These are phyloP conservation scores for Acanthamoeba castellanii DNA, from an alignment of 208 protist species.

Conservation along the genomic window DNA sequence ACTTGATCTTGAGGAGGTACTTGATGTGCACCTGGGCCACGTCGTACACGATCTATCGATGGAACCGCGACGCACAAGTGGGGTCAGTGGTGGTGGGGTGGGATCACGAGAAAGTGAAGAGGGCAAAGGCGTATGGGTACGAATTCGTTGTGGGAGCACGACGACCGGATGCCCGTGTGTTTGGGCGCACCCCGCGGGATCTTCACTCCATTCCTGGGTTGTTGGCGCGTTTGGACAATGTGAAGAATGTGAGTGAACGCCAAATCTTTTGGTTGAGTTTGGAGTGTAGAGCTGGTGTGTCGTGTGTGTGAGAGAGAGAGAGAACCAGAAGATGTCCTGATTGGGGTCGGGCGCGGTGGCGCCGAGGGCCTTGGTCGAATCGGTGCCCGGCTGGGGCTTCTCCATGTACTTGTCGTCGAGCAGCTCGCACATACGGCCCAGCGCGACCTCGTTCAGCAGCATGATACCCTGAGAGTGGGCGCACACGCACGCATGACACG, in stretches of 20 bases:
- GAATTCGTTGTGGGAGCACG: conserved; percentile 51
- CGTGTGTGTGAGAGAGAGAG: no score
- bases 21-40: background rate
- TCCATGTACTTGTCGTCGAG: conserved; percentile 59
- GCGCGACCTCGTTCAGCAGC: conserved; percentile 31
- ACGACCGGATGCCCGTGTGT: conserved; percentile 38
- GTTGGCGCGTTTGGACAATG: background rate
- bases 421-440: conserved; percentile 13
- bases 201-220: conserved; percentile 3
- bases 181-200: background rate
- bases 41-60: conserved; percentile 5
- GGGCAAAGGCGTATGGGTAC: background rate
- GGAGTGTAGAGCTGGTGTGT: no score
- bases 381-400: conserved; percentile 26
- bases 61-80: no score
- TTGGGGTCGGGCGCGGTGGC: conserved; percentile 45
- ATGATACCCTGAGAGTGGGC: background rate
- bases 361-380: conserved; percentile 33
- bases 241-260: background rate
- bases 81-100: no score
- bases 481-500: background rate
- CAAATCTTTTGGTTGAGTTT: no score
- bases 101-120: no score
- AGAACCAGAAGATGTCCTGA: background rate
- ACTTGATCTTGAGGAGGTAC: conserved; percentile 21